A percentile compares a stretch with the other conserved stretches of the same genome.
Evolutionary conservation across 192 early-diverging fungal genomes (phyloP).

Genomic region (Rhizophagus prolifer): DNA sequence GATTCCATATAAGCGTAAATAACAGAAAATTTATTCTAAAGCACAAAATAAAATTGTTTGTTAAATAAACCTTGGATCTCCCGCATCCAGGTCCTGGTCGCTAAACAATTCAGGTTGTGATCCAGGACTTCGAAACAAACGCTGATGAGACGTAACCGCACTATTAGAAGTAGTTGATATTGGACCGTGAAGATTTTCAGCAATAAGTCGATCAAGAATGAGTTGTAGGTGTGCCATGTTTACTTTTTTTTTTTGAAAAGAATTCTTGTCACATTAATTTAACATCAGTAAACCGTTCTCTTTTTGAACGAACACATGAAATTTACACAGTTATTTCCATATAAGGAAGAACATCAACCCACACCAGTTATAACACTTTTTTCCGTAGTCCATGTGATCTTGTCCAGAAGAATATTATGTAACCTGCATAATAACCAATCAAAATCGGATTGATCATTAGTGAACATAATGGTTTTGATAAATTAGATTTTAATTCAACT

Average conservation of each 20-base stretch:
- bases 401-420: no score
- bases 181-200: slow-evolving; percentile 65
- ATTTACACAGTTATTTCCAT: no score
- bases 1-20: not conserved
- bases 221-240: slow-evolving; percentile 45
- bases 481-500: no score
- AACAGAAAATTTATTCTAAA: not conserved
- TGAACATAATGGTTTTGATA: no score
- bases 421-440: no score
- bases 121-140: slow-evolving; percentile 5
- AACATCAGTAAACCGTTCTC: no score
- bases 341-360: no score
- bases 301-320: no score
- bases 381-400: no score
- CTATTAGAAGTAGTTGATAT: slow-evolving; percentile 37
- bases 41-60: not conserved
- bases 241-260: not conserved
- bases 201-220: slow-evolving; percentile 54
- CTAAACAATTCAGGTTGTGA: slow-evolving; percentile 4
- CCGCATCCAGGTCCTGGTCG: slow-evolving; percentile 52
- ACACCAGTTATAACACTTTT: no score
- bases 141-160: not conserved
- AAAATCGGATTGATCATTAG: no score
- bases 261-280: no score
- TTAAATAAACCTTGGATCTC: slow-evolving; percentile 52